These are phyloP conservation scores for Xylaria sp. DNA, from an alignment of 495 filamentous ascomycete species.

Conservation along the genomic window DNA sequence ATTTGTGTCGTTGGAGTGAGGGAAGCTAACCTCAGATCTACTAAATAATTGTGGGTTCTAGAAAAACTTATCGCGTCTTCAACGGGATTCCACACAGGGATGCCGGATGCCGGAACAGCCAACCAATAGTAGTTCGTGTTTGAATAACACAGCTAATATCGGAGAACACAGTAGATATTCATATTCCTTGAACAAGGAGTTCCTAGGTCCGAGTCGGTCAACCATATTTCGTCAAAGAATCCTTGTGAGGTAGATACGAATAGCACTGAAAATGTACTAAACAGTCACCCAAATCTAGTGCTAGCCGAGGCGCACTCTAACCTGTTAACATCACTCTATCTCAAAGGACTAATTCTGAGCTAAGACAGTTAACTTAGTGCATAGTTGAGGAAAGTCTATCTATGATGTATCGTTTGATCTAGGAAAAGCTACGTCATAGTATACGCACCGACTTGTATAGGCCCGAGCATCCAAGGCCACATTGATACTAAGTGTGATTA, in stretches of 20 bases:
- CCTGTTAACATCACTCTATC: background rate
- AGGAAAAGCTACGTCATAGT: slow-evolving; percentile 11
- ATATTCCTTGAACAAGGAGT: background rate
- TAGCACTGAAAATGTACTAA: background rate
- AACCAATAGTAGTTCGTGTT: background rate
- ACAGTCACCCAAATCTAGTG: background rate
- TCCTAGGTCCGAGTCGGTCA: background rate
- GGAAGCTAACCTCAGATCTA: background rate
- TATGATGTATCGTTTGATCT: slow-evolving; percentile 7
- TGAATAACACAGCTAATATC: background rate
- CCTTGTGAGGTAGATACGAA: background rate
- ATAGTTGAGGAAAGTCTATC: background rate
- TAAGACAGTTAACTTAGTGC: background rate
- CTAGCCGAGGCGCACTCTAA: background rate
- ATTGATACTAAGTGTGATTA: background rate
- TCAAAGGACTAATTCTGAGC: background rate
- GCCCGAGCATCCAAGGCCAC: too few relatives aligned
- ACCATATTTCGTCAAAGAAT: background rate
- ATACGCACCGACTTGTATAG: background rate
- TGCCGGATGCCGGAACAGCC: background rate
- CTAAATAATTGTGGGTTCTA: background rate
- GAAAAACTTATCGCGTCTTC: too few relatives aligned
- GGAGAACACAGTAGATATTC: background rate
- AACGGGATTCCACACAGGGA: background rate
- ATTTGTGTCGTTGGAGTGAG: background rate